phyloP scores from a whole-genome alignment of 345 rosid genomes.

The Pistacia vera region DNA sequence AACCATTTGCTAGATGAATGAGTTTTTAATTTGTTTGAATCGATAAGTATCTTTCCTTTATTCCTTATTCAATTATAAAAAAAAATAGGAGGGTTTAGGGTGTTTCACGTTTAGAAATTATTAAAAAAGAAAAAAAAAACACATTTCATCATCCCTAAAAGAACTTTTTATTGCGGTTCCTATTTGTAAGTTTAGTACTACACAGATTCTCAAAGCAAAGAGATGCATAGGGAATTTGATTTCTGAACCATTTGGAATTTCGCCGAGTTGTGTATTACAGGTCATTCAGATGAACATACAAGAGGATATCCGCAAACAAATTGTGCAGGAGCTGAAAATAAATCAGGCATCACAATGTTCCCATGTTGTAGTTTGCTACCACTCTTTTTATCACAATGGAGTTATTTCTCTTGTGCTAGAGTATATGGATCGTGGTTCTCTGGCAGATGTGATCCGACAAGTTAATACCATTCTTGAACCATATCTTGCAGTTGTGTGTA shows the following conservation, averaged over 20 bases:
- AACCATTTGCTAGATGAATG: too few relatives aligned
- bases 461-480: constrained; percentile 96
- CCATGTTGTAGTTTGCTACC: constrained; percentile 83
- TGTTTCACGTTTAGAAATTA: too few relatives aligned
- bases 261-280: constrained; percentile 37
- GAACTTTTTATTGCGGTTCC: background rate
- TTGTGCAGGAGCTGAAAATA: constrained; percentile 93
- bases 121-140: background rate
- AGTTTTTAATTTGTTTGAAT: too few relatives aligned
- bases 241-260: background rate
- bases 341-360: constrained; percentile 92
- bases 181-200: background rate
- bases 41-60: too few relatives aligned
- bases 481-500: constrained; percentile 89
- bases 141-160: background rate
- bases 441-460: constrained; percentile 85
- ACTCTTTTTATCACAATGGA: constrained; percentile 96
- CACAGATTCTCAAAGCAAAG: background rate
- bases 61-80: too few relatives aligned
- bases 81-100: too few relatives aligned
- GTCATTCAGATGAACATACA: constrained; percentile 96
- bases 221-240: background rate
- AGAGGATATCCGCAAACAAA: constrained; percentile 92
- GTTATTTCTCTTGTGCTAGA: constrained; percentile 92
- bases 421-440: constrained; percentile 98